phyloP scores from a whole-genome alignment of 192 early-diverging fungal genomes.

The Rhizophlyctis rosea region DNA sequence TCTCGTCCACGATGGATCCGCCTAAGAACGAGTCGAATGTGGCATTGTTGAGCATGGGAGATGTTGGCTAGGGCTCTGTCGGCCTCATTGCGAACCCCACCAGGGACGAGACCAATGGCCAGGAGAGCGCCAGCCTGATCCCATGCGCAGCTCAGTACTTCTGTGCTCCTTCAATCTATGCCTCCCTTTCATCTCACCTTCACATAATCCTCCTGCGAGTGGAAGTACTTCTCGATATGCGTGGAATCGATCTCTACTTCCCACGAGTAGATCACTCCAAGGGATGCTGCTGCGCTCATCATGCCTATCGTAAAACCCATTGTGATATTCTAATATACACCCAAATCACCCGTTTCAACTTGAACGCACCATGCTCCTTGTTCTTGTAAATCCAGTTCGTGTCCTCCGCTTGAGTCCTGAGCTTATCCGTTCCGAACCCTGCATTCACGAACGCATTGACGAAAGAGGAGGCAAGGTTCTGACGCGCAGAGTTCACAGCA shows the following conservation, averaged over 20 bases:
- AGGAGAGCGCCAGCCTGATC: conserved; percentile 84
- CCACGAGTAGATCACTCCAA: conserved; percentile 93
- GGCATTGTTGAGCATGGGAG: conserved; percentile 38
- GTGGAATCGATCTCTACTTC: conserved; percentile 86
- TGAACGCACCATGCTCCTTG: conserved; percentile 77
- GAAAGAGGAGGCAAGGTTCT: conserved; percentile 95
- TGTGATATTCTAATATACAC: too few species aligned
- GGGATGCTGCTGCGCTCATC: conserved; percentile 93
- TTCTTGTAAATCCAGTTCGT: conserved; percentile 97
- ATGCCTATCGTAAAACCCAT: conserved; percentile 63
- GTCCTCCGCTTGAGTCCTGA: conserved; percentile 72
- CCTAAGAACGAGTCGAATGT: conserved; percentile 31
- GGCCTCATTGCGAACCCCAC: conserved; percentile 84
- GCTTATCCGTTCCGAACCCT: conserved; percentile 92
- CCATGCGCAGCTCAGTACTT: too few species aligned
- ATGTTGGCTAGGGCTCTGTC: conserved; percentile 93
- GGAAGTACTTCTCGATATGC: conserved; percentile 93
- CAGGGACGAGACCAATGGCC: conserved; percentile 88
- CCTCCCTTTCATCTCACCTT: too few species aligned
- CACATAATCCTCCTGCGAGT: conserved; percentile 83
- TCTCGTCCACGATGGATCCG: conserved; percentile 22
- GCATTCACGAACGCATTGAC: conserved; percentile 99
- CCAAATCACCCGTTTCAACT: too few species aligned
- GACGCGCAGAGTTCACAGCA: conserved; percentile 87
- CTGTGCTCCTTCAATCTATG: too few species aligned